Evolutionary conservation across 257 asterid species (phyloP), one percentile per base, ranked within the genome.

Genomic region (Ilex aquifolium): DNA sequence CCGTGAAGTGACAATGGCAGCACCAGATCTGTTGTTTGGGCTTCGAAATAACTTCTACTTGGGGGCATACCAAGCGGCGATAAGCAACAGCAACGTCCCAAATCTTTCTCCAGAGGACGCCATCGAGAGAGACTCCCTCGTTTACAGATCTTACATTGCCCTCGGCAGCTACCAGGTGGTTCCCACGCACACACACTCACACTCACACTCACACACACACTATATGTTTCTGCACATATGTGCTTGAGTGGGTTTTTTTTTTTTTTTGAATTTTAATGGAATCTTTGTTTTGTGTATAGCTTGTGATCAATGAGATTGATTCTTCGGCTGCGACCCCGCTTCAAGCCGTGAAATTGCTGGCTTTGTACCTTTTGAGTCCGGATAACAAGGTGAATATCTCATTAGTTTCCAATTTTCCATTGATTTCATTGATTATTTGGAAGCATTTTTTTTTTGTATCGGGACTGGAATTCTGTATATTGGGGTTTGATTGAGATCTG

Each of bases 51-150:
- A 82, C 57, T 92, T 92, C 70, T 92, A 89, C 74, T 51, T 87
- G 59, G 99, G 97, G 17, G 96, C 99, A 16, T 92, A 85, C 72
- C 99, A 92, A 83, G 95, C 97, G 32, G 96, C 97, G 56, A 92
- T 92, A 73, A 92, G 87, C 90, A 89, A 79, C 86, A 87, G 96
- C 77, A 87, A 87, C 72, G 67, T 89, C 76, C 94, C 97, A 4
- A 83, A 89, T 66, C 93, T 92, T 59, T 87, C 99, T 0, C 62
- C 85, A 2, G 97, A 83, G 60, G 97, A 89, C 73, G 77, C 70
- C 66, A 67, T 89, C 62, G 99, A 92, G 76, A 79, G 96, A 58
- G 99, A 92, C 63, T 68, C 85, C 55, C 69, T 87, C 62, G 96
- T 92, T 46, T 83, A 82, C 69, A 84, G 99, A 54, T 92, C 99